A percentile compares a stretch with the other conserved stretches of the same genome.
phyloP scores from a whole-genome alignment of 345 rosid species.

The Populus euphratica region DNA sequence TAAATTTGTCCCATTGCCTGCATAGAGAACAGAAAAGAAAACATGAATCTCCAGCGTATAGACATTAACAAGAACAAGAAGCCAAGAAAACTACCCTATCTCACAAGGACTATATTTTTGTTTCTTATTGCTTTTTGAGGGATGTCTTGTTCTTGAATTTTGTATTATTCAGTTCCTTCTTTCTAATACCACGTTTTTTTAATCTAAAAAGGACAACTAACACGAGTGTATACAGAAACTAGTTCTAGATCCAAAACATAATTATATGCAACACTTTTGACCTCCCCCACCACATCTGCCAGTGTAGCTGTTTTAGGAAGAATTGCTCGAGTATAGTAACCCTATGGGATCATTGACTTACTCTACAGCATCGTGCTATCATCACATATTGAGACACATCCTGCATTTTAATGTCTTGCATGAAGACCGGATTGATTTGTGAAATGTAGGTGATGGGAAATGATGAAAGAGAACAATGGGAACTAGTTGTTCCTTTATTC shows the following conservation, averaged over 20 bases:
- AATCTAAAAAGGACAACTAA: too few relatives aligned
- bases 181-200: too few relatives aligned
- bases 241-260: neutral
- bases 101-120: too few relatives aligned
- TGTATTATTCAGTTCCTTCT: too few relatives aligned
- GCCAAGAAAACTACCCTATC: too few relatives aligned
- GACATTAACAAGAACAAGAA: neutral
- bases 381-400: neutral
- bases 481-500: too few relatives aligned
- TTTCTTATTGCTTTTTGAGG: too few relatives aligned
- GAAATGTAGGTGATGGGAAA: neutral
- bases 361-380: neutral
- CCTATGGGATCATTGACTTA: neutral
- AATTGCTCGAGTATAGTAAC: too few relatives aligned
- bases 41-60: neutral
- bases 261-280: neutral
- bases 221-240: neutral
- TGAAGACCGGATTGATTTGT: neutral
- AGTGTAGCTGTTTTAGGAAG: too few relatives aligned
- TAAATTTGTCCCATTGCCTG: constrained; percentile 86
- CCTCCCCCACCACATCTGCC: neutral
- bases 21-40: neutral
- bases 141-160: too few relatives aligned
- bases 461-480: too few relatives aligned
- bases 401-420: neutral